Conservation (phyloP, 2,329 filamentous ascomycete species). For the Cadophora luteo-olivacea region DNA sequence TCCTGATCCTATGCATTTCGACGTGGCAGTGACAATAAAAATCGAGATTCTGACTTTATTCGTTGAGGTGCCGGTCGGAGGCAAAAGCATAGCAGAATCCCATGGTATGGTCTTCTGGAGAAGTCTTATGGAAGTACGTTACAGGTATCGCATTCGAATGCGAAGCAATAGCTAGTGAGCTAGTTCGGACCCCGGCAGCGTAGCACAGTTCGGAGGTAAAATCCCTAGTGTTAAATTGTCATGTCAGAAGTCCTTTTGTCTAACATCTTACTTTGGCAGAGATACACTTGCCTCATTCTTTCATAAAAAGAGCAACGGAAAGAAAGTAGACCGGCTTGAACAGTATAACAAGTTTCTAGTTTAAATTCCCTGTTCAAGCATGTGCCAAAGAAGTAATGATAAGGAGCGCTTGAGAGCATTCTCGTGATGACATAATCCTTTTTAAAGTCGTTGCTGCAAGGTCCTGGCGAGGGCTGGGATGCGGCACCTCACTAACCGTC, state of each 20-base stretch:
- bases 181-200: constrained; percentile 3
- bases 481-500: background rate
- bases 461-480: background rate
- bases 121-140: no score
- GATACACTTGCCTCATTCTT: background rate
- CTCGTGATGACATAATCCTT: constrained; percentile 15
- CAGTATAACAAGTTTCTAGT: background rate
- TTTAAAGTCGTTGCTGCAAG: constrained; percentile 2
- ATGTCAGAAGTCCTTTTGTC: background rate
- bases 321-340: background rate
- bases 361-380: background rate
- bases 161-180: background rate
- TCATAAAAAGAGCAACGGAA: background rate
- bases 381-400: background rate
- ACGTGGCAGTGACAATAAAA: background rate
- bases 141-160: background rate
- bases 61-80: background rate
- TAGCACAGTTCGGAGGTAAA: background rate
- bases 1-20: no score
- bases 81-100: background rate
- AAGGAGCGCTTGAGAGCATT: background rate
- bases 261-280: background rate
- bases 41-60: background rate
- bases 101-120: background rate
- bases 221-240: background rate